A percentile compares a stretch with the other conserved stretches of the same genome.
These are phyloP conservation scores for Trametes cingulata DNA, from an alignment of 768 basidiomycete genomes.

Conservation along the genomic window DNA sequence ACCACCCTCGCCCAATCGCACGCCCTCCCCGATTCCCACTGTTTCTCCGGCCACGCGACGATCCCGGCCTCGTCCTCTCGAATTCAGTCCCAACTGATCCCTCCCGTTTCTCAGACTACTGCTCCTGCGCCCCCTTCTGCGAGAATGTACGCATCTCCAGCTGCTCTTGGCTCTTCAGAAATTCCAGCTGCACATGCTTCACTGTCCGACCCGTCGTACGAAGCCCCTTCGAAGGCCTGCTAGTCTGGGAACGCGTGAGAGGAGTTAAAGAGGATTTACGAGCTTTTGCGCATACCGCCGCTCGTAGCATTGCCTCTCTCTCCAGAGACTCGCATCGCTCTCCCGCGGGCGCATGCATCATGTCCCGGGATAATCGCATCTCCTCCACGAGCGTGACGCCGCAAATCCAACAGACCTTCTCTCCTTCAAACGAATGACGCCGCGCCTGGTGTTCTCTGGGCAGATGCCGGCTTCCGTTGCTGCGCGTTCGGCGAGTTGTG, in stretches of 20 bases:
- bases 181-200: neutral
- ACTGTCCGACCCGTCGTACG: neutral
- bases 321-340: neutral
- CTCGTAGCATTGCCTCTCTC: constrained; percentile 6
- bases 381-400: neutral
- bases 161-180: constrained; percentile 2
- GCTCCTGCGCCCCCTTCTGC: neutral
- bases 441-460: neutral
- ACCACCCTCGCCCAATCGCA: constrained; percentile 12
- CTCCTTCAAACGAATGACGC: neutral
- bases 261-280: constrained; percentile 16
- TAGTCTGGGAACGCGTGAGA: constrained; percentile 10
- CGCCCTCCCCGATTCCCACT: neutral
- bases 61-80: neutral
- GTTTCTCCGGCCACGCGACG: constrained; percentile 12
- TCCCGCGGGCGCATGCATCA: neutral
- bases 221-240: neutral
- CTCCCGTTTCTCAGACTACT: neutral
- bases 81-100: neutral
- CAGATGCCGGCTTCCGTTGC: constrained; percentile 6
- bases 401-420: neutral
- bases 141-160: neutral
- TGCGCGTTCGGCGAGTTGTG: neutral
- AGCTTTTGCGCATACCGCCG: neutral
- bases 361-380: neutral